phyloP scores from a whole-genome alignment of 169 alveolate genomes.

The Miamiensis avidus region DNA sequence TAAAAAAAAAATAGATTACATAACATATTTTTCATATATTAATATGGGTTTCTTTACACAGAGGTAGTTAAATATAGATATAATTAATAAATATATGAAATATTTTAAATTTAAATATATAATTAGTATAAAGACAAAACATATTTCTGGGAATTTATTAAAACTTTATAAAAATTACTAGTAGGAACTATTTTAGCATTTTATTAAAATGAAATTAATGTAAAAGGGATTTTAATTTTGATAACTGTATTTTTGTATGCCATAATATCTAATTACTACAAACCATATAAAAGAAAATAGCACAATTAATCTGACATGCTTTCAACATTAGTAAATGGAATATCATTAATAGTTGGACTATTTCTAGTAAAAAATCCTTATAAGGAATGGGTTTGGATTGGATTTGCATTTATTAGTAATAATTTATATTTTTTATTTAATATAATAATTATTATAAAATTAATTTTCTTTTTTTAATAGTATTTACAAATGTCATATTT shows the following conservation, averaged over 20 bases:
- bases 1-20: too few species aligned
- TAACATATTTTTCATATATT: background rate
- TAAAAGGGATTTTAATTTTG: background rate
- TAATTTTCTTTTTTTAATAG: too few species aligned
- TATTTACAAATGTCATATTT: too few species aligned
- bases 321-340: background rate
- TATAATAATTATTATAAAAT: too few species aligned
- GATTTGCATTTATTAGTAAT: too few species aligned
- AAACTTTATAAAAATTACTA: background rate
- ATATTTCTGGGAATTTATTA: slow-evolving; percentile 11
- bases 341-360: background rate
- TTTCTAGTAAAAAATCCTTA: slow-evolving; percentile 1
- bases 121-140: background rate
- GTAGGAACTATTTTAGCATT: background rate
- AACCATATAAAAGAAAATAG: background rate
- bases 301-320: background rate
- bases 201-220: background rate
- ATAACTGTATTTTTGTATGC: background rate
- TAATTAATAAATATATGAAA: too few species aligned
- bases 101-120: too few species aligned
- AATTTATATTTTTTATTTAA: too few species aligned
- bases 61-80: too few species aligned
- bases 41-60: background rate
- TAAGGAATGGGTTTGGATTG: too few species aligned
- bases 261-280: background rate